A percentile compares a stretch with the other conserved stretches of the same genome.
Conservation (phyloP, 345 rosid species). For the Anacardium occidentale region DNA sequence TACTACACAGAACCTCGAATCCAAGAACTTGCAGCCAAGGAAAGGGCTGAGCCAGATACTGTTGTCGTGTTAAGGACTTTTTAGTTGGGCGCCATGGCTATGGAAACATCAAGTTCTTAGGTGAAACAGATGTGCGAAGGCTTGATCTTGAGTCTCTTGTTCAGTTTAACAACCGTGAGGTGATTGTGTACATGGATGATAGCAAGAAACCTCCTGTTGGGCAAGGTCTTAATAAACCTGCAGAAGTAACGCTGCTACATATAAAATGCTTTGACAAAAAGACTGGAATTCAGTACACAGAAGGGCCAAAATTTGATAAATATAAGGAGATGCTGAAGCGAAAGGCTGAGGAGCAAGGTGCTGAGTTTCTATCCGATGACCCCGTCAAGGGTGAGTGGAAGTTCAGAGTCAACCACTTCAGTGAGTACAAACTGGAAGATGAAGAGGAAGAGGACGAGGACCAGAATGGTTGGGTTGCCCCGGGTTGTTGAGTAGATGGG, state of each 20-base stretch:
- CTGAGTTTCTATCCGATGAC: slow-evolving; percentile 79
- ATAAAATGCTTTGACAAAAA: slow-evolving; percentile 84
- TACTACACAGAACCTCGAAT: slow-evolving; percentile 90
- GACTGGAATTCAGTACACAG: slow-evolving; percentile 62
- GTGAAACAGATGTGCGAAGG: slow-evolving; percentile 79
- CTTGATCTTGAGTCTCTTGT: slow-evolving; percentile 80
- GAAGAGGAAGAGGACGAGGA: slow-evolving; percentile 30
- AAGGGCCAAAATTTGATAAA: slow-evolving; percentile 67
- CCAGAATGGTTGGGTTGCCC: slow-evolving; percentile 11
- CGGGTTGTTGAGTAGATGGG: slow-evolving; percentile 25
- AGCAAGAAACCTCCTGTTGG: slow-evolving; percentile 87
- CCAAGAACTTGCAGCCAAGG: slow-evolving; percentile 92
- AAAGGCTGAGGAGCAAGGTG: slow-evolving; percentile 90
- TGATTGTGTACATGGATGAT: slow-evolving; percentile 91
- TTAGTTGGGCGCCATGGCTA: slow-evolving; percentile 82
- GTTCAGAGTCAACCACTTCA: slow-evolving; percentile 84
- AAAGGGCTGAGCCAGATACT: slow-evolving; percentile 71
- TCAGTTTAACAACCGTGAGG: slow-evolving; percentile 89
- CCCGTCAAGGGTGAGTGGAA: slow-evolving; percentile 83
- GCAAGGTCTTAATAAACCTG: slow-evolving; percentile 89
- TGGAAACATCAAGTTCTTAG: slow-evolving; percentile 84
- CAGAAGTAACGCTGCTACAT: slow-evolving; percentile 90
- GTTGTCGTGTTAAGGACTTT: slow-evolving; percentile 72
- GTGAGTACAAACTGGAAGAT: slow-evolving; percentile 57
- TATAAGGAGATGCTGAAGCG: slow-evolving; percentile 82